Evolutionary conservation across 345 rosid species (phyloP).

Genomic region (Gossypium thurberi): DNA sequence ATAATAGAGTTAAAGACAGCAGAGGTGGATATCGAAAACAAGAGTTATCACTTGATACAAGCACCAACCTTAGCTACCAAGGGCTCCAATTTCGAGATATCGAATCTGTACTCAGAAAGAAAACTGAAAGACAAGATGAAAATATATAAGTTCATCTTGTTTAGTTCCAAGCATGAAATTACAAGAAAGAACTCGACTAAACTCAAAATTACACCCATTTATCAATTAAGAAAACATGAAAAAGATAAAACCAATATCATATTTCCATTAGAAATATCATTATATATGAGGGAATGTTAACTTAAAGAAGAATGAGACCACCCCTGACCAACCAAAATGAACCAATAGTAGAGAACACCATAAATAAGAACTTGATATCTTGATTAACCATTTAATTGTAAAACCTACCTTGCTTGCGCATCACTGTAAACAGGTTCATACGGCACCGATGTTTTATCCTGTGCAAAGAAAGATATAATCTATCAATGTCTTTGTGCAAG

Average conservation of each 20-base stretch:
- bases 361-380: background rate
- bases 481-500: background rate
- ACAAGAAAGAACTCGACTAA: background rate
- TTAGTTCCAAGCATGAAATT: background rate
- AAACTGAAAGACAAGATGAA: conserved; percentile 37
- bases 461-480: conserved; percentile 20
- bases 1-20: background rate
- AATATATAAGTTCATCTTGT: background rate
- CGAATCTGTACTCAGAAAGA: conserved; percentile 73
- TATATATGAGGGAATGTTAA: background rate
- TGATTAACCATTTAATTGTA: background rate
- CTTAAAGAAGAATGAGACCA: background rate
- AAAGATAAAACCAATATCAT: too few relatives aligned
- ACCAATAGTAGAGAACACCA: background rate
- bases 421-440: conserved; percentile 92
- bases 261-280: too few relatives aligned
- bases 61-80: conserved; percentile 83
- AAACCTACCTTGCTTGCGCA: conserved; percentile 60
- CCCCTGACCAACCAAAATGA: background rate
- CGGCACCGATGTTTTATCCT: conserved; percentile 74
- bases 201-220: too few relatives aligned
- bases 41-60: background rate
- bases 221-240: too few relatives aligned
- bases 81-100: conserved; percentile 82
- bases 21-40: background rate